Evolutionary conservation across 2,329 filamentous ascomycete genomes (phyloP).

Genomic region (Stylonectria norvegica): DNA sequence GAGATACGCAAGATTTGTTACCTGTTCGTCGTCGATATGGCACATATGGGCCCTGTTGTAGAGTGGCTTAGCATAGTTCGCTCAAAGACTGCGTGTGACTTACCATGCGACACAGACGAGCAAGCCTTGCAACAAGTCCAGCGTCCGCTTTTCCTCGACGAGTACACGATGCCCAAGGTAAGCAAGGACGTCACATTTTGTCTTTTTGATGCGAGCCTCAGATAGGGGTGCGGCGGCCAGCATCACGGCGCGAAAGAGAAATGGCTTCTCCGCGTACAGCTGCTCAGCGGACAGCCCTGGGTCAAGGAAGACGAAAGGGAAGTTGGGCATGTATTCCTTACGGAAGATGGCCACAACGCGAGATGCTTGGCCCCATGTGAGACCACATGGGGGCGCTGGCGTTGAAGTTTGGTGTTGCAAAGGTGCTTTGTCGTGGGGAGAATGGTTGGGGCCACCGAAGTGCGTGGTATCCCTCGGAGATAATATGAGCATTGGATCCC

Average conservation of each 20-base stretch:
- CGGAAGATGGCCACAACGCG: conserved; percentile 34
- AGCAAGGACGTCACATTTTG: conserved; percentile 39
- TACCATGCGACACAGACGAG: conserved; percentile 46
- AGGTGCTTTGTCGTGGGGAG: neutral
- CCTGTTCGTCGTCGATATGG: conserved; percentile 34
- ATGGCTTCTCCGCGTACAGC: conserved; percentile 34
- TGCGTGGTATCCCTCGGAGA: too few relatives aligned
- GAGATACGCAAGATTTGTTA: conserved; percentile 38
- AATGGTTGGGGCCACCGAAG: too few relatives aligned
- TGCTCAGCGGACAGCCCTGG: conserved; percentile 27
- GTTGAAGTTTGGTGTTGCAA: neutral
- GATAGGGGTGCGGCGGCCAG: conserved; percentile 34
- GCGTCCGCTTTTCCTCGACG: conserved; percentile 36
- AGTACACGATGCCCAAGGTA: conserved; percentile 43
- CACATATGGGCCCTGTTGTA: conserved; percentile 33
- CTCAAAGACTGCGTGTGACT: neutral
- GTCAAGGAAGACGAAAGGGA: conserved; percentile 38
- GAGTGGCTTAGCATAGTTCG: neutral
- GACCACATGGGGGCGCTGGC: conserved; percentile 29
- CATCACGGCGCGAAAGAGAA: conserved; percentile 38
- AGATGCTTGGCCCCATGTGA: conserved; percentile 39
- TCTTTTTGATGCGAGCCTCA: conserved; percentile 32
- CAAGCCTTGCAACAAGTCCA: conserved; percentile 47
- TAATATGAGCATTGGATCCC: neutral
- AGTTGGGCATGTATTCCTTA: conserved; percentile 31